Evolutionary conservation across 768 basidiomycete species (phyloP), one percentile per base, ranked within the genome.

Genomic region (Leccinum olivaceopallidum): DNA sequence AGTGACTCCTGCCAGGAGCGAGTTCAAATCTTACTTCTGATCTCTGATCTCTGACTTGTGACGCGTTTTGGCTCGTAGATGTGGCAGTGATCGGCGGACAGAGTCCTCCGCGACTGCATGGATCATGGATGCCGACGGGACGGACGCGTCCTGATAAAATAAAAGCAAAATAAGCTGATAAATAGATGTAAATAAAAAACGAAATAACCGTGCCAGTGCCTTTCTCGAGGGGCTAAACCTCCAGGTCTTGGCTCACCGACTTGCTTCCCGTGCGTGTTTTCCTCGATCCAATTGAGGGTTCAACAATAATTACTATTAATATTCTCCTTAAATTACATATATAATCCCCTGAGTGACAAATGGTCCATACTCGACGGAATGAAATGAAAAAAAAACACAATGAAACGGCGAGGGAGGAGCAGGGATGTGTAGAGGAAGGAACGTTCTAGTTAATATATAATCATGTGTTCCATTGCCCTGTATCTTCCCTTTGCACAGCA

Each of bases 361-460:
- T 65, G 5, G 68, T 68, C 68, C 71, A 68, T 73, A 60, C 63
- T 60, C 62, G 53, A 63, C 65, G 66, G 65, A 67, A 63, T 60
- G 63, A 59, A 59, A 60, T 47, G 60, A 59, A 22, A 47, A 22
- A 47, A 44, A 44, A 18, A 18, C 44, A 47, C 44, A 47, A 47
- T 20, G 44, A 47, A 47, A 47, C 44, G 20, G 20, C 20, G 44
- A 22, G 20, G 39, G 39, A 37, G 42, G n/a, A 22, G 44, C 1
- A 44, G 42, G 20, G 44, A 47, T 47, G 14, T 36, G 36, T 36
- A 47, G 20, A 20, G 44, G 44, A 20, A n/a, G n/a, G n/a, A 47
- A 54, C 57, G 22, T 24, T 55, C 57, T 59, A 56, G 58, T 61
- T 47, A 59, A 56, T 56, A 67, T 61, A 60, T 54, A 70, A 60